Evolutionary conservation across 768 basidiomycete species (phyloP), one percentile per base, ranked within the genome.

Genomic region (Boletus huronensis): DNA sequence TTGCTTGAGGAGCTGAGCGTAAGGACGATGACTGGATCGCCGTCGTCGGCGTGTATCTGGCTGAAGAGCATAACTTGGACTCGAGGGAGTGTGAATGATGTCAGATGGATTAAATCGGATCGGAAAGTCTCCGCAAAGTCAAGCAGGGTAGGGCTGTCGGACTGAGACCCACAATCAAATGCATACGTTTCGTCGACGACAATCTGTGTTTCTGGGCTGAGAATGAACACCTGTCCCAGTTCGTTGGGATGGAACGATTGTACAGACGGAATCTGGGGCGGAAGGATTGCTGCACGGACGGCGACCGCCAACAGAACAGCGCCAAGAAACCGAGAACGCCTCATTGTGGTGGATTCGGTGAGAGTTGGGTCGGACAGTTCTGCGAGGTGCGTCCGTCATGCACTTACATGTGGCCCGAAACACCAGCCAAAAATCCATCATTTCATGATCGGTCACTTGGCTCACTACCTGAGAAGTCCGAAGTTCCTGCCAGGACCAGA

Each of bases 181-280:
- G 65, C 70, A 57, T 65, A 64, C 4, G 25, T 23, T 42, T 65
- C 54, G 55, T 76, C 74, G n/a, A 77, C 74, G 14, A 75, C 25
- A 29, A 77, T 72, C 42, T 63, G 64, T 14, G 72, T 70, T 42
- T 58, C 52, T 7, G 70, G 41, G 6, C 62, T 52, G 14, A 77
- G 65, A 39, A 61, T 17, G 52, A 77, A 78, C 19, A 50, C 35
- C n/a, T 19, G 54, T 10, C 56, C 65, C 5, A n/a, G 52, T 26
- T 54, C 34, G 1, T 64, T 58, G 0, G 63, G 57, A 28, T 55
- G 53, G 55, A 76, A 76, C 0, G 66, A 68, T 9, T 69, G 69
- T n/a, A 75, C 44, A 29, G 74, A 72, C 3, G 74, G 74, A 13
- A 77, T 73, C 55, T 75, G 75, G 17, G 72, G 65, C 11, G 58